These are phyloP conservation scores for Ochetophila trinervis DNA, from an alignment of 306 rosid species.

Conservation along the genomic window DNA sequence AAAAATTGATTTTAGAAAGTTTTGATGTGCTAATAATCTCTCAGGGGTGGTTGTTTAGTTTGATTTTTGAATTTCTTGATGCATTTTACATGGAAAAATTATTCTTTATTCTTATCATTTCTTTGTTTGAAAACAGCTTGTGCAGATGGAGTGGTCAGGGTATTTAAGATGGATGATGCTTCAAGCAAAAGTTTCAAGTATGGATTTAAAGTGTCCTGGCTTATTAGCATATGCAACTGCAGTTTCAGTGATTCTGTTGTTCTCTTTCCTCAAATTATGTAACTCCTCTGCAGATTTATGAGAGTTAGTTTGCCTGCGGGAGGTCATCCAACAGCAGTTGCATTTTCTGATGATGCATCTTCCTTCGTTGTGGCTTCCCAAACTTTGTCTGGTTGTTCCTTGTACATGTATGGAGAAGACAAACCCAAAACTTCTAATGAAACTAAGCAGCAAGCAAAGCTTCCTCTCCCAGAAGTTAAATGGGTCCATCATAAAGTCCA, in stretches of 20 bases:
- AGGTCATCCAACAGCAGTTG: constrained; percentile 80
- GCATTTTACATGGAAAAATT: not conserved
- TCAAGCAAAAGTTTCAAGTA: constrained; percentile 96
- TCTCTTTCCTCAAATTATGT: constrained; percentile 21
- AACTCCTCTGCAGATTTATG: constrained; percentile 57
- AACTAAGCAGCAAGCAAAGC: constrained; percentile 60
- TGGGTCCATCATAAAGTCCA: constrained; percentile 89
- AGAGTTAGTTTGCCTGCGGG: constrained; percentile 87
- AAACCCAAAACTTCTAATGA: constrained; percentile 55
- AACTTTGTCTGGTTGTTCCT: constrained; percentile 58
- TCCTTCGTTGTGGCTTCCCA: constrained; percentile 81
- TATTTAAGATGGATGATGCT: constrained; percentile 91
- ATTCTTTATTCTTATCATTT: constrained; percentile 2
- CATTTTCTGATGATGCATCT: constrained; percentile 61
- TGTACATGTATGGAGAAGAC: constrained; percentile 90
- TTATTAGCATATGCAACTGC: constrained; percentile 9
- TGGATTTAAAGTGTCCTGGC: constrained; percentile 29
- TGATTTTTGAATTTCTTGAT: constrained; percentile 1
- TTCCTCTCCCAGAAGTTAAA: constrained; percentile 91
- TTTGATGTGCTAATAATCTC: not conserved
- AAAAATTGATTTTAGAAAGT: no score
- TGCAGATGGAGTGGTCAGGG: constrained; percentile 91
- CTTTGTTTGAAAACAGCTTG: constrained; percentile 59
- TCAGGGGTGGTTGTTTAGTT: not conserved
- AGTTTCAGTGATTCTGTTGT: constrained; percentile 21